Conservation (phyloP, 2,329 filamentous ascomycete species). For the Cladobotryum protrusum region DNA sequence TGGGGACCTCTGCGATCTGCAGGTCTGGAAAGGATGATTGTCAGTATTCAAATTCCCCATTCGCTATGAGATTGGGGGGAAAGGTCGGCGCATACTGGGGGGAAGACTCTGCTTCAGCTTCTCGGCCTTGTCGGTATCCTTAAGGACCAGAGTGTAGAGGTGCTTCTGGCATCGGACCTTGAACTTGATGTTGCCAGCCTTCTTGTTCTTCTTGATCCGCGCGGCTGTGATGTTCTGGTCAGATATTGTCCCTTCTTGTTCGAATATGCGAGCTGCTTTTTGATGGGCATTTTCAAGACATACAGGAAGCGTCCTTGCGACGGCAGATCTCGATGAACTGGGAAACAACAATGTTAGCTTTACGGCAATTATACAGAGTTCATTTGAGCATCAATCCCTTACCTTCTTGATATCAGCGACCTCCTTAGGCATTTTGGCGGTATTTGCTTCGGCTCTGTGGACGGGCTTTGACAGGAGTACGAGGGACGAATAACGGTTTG, state of each 20-base stretch:
- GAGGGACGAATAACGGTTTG: slow-evolving; percentile 11
- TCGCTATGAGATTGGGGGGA: background rate
- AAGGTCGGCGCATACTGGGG: slow-evolving; percentile 72
- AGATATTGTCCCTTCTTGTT: slow-evolving; percentile 16
- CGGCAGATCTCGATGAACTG: slow-evolving; percentile 99
- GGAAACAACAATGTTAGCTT: slow-evolving; percentile 31
- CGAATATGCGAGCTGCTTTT: slow-evolving; percentile 6
- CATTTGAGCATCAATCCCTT: slow-evolving; percentile 16
- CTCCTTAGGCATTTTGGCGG: slow-evolving; percentile 93
- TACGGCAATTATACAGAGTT: background rate
- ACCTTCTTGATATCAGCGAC: slow-evolving; percentile 95
- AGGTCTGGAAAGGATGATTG: slow-evolving; percentile 32
- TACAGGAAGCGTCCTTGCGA: slow-evolving; percentile 99
- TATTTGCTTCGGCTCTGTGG: slow-evolving; percentile 26
- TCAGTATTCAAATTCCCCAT: background rate
- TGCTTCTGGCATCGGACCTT: slow-evolving; percentile 98
- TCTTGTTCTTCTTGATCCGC: slow-evolving; percentile 94
- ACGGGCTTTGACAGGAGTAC: slow-evolving; percentile 13
- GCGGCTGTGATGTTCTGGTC: slow-evolving; percentile 53
- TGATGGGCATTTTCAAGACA: slow-evolving; percentile 38
- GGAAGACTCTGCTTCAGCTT: slow-evolving; percentile 99
- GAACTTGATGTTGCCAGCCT: slow-evolving; percentile 95
- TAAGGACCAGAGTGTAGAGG: slow-evolving; percentile 97
- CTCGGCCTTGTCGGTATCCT: slow-evolving; percentile 98
- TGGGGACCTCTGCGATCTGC: slow-evolving; percentile 48